Evolutionary conservation across 2,329 filamentous ascomycete species (phyloP).

Genomic region (Didymella segeticola): DNA sequence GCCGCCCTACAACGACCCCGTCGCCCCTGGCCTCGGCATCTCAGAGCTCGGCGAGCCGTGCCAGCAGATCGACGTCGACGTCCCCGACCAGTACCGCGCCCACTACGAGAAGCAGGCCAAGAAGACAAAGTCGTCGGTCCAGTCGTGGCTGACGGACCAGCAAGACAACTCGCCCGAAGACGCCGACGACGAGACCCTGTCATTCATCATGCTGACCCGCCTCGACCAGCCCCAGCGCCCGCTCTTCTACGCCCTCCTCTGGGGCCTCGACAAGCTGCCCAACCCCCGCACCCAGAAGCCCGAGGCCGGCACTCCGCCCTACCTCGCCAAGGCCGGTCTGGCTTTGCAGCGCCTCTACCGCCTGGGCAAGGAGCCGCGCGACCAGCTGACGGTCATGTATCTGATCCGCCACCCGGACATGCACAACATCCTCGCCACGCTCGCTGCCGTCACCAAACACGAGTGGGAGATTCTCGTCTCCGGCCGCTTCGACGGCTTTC

Average conservation of each 20-base stretch:
- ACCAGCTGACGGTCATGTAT: constrained; percentile 85
- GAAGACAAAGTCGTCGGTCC: constrained; percentile 89
- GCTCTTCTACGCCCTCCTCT: constrained; percentile 81
- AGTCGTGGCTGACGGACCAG: constrained; percentile 86
- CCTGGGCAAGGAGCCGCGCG: constrained; percentile 73
- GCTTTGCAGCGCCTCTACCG: constrained; percentile 88
- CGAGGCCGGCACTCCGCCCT: constrained; percentile 66
- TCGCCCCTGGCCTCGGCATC: constrained; percentile 65
- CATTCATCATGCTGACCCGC: constrained; percentile 91
- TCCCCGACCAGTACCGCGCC: constrained; percentile 90
- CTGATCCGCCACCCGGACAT: constrained; percentile 81
- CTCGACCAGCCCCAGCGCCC: constrained; percentile 77
- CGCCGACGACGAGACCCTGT: constrained; percentile 90
- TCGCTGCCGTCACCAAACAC: constrained; percentile 85
- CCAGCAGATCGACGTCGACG: constrained; percentile 89
- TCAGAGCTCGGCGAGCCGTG: constrained; percentile 61
- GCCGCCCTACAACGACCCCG: constrained; percentile 75
- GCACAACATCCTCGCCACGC: constrained; percentile 85
- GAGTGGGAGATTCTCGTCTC: constrained; percentile 97
- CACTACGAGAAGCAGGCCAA: constrained; percentile 92
- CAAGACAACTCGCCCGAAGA: constrained; percentile 82
- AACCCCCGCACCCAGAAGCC: constrained; percentile 72
- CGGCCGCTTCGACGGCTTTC: constrained; percentile 92
- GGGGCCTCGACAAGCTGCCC: constrained; percentile 61
- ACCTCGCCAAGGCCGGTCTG: constrained; percentile 75